Evolutionary conservation across 305 asterid genomes (phyloP).

Genomic region (Caryopteris hybrid): DNA sequence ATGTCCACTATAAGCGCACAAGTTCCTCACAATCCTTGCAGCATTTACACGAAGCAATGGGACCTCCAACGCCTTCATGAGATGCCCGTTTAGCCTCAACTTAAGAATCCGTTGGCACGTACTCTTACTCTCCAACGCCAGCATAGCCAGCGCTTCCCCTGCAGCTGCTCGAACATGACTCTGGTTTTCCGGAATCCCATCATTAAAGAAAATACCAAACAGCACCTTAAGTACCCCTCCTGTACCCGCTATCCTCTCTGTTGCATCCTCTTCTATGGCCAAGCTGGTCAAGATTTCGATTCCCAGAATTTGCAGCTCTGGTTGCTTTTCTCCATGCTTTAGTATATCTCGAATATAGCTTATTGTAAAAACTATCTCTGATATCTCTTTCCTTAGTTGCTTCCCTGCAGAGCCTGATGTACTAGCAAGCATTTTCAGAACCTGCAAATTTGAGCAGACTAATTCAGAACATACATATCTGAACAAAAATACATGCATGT

Average conservation of each 20-base stretch:
- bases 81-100: slow-evolving; percentile 34
- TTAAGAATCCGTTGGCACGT: slow-evolving; percentile 49
- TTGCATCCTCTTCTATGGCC: slow-evolving; percentile 77
- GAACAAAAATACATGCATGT: too few species aligned
- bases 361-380: slow-evolving; percentile 80
- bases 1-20: slow-evolving; percentile 60
- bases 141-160: slow-evolving; percentile 87
- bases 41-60: slow-evolving; percentile 57
- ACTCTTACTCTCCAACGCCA: slow-evolving; percentile 55
- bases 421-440: slow-evolving; percentile 73
- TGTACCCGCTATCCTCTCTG: slow-evolving; percentile 77
- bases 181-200: slow-evolving; percentile 24
- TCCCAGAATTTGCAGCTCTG: slow-evolving; percentile 62
- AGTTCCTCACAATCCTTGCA: slow-evolving; percentile 67
- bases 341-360: slow-evolving; percentile 69
- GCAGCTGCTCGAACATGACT: slow-evolving; percentile 56
- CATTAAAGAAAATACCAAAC: slow-evolving; percentile 55
- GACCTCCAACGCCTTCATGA: slow-evolving; percentile 48
- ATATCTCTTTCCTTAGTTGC: slow-evolving; percentile 71
- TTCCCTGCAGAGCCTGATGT: slow-evolving; percentile 77
- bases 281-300: slow-evolving; percentile 65
- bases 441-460: slow-evolving; percentile 15
- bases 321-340: slow-evolving; percentile 58
- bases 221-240: slow-evolving; percentile 77
- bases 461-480: too few species aligned